Conservation (phyloP, 345 rosid species). For the Crucihimalaya himalaica region DNA sequence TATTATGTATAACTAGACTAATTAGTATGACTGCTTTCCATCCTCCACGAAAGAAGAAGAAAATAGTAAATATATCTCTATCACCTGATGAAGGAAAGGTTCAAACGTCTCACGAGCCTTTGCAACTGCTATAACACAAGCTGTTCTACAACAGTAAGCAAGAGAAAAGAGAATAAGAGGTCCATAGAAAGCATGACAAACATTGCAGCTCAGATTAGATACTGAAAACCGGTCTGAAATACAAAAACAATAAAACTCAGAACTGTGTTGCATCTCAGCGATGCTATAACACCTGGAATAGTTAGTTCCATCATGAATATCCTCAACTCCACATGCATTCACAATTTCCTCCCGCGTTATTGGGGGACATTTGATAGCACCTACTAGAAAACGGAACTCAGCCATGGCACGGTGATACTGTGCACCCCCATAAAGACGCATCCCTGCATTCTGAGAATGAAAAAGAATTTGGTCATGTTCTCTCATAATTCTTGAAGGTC, state of each 20-base stretch:
- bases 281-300: constrained; percentile 69
- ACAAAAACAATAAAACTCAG: constrained; percentile 14
- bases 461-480: constrained; percentile 20
- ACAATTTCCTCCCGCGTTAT: constrained; percentile 93
- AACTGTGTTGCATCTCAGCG: constrained; percentile 16
- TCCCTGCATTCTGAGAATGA: constrained; percentile 72
- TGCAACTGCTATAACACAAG: constrained; percentile 97
- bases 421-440: constrained; percentile 98
- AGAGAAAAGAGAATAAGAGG: constrained; percentile 28
- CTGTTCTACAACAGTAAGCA: constrained; percentile 56
- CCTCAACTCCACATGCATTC: constrained; percentile 97
- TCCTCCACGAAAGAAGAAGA: constrained; percentile 17
- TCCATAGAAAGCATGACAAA: background rate
- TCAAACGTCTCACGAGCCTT: constrained; percentile 96
- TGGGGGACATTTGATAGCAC: constrained; percentile 90
- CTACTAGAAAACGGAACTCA: constrained; percentile 90
- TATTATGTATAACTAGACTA: background rate
- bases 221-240: constrained; percentile 21
- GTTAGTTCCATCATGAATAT: constrained; percentile 95
- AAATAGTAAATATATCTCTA: background rate
- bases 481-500: constrained; percentile 2
- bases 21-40: background rate
- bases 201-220: constrained; percentile 1
- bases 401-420: constrained; percentile 98
- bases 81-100: constrained; percentile 95